Evolutionary conservation across 805 yeast genomes (phyloP), one percentile per base, ranked within the genome.

Genomic region (Metschnikowia santaceciliae): DNA sequence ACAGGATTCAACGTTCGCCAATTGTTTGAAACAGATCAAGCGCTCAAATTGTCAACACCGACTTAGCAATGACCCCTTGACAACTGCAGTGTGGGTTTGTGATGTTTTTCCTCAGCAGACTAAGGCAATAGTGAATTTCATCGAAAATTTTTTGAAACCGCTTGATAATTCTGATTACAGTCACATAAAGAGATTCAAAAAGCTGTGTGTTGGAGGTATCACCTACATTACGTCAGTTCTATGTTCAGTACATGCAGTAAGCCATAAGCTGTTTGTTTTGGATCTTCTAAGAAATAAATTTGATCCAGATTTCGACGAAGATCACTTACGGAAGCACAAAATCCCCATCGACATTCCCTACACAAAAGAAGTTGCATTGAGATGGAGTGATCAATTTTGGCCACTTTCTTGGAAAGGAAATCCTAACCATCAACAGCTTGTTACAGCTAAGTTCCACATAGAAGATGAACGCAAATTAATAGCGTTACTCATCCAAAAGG

Each of bases 341-440:
- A 67, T 88, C 1, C 94, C 97, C 0, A 60, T 60, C 23, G 74
- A 74, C 50, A 77, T 79, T n/a, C 96, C 97, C 0, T 73, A 78
- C 4, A 82, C 89, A 3, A 87, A 84, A 57, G 90, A 84, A n/a
- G 65, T 81, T 14, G 78, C 86, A 20, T 52, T 67, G 1, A 70
- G 72, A 39, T 91, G 97, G 97, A 78, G 90, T 2, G 50, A 66
- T 3, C 57, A 70, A 15, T 79, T 77, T 56, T 92, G 98, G 99
- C 98, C 98, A 0, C 69, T 89, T 48, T 76, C 89, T 37, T 94
- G 98, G 98, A 84, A 90, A 58, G 98, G 98, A 0, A 90, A 91
- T 61, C 95, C 96, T 0, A 75, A 83, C 57, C 82, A 83, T 52
- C 94, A 87, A 60, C 79, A 78, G 32, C 66, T 89, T 37, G 82